These are phyloP conservation scores for Spathaspora sp. DNA, from an alignment of 805 yeast species.

Conservation along the genomic window DNA sequence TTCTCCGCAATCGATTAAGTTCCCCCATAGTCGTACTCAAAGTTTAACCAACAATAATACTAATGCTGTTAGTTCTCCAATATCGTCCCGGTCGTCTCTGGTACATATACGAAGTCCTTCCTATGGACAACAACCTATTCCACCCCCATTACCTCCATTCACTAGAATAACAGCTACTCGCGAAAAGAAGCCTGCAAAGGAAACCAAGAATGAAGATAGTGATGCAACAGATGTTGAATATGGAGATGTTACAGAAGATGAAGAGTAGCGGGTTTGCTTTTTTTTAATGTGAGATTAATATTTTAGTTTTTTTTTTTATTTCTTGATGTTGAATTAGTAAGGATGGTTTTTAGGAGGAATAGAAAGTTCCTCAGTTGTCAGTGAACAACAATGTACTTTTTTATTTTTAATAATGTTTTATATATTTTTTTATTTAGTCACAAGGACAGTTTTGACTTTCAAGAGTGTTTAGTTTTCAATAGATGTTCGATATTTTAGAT, in stretches of 20 bases:
- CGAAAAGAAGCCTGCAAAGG: background rate
- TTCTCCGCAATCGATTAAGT: slow-evolving; percentile 41
- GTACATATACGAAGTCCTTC: slow-evolving; percentile 13
- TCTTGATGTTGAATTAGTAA: background rate
- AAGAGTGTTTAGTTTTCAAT: background rate
- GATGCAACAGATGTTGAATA: slow-evolving; percentile 37
- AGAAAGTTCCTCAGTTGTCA: background rate
- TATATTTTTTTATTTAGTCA: background rate
- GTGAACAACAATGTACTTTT: background rate
- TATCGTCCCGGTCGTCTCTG: slow-evolving; percentile 21
- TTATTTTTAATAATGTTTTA: background rate
- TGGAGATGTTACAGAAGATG: slow-evolving; percentile 18
- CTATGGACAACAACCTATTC: slow-evolving; percentile 4
- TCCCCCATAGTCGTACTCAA: slow-evolving; percentile 25
- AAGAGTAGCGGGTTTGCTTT: background rate
- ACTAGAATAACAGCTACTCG: slow-evolving; percentile 16
- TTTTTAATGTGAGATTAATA: background rate
- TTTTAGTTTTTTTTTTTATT: background rate
- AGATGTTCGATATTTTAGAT: background rate
- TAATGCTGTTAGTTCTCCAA: slow-evolving; percentile 9
- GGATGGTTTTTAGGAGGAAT: background rate
- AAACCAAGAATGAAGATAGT: slow-evolving; percentile 16
- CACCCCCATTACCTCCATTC: slow-evolving; percentile 26
- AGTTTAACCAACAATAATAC: slow-evolving; percentile 25
- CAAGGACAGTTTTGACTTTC: background rate